These are phyloP conservation scores for Ophiostoma angusticollis DNA, from an alignment of 2,329 filamentous ascomycete genomes.

Conservation along the genomic window DNA sequence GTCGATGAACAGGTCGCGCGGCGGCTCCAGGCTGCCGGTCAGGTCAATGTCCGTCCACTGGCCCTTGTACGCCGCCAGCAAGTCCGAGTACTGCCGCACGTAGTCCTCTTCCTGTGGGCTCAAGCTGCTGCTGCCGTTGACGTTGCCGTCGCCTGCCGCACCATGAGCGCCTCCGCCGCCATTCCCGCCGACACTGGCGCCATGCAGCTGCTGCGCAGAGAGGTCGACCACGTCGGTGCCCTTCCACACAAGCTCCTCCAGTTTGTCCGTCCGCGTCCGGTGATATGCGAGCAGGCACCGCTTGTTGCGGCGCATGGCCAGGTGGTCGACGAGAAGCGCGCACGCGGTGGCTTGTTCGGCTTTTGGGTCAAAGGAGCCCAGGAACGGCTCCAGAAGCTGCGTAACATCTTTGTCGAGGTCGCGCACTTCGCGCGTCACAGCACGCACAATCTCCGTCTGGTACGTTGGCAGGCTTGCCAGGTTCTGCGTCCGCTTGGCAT, in stretches of 20 bases:
- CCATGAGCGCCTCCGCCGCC: conserved; percentile 22
- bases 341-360: conserved; percentile 75
- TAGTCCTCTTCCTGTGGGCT: conserved; percentile 97
- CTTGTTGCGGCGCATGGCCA: conserved; percentile 93
- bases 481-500: conserved; percentile 88
- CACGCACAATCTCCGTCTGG: conserved; percentile 79
- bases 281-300: conserved; percentile 92
- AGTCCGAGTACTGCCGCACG: conserved; percentile 77
- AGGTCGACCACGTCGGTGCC: conserved; percentile 72
- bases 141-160: conserved; percentile 15
- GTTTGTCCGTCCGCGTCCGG: conserved; percentile 73
- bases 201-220: conserved; percentile 40
- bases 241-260: conserved; percentile 89
- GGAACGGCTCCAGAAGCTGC: conserved; percentile 67
- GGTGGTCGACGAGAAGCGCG: conserved; percentile 80
- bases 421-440: conserved; percentile 79
- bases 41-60: conserved; percentile 98
- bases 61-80: conserved; percentile 92
- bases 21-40: conserved; percentile 84
- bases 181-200: conserved; percentile 19
- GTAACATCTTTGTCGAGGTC: conserved; percentile 81
- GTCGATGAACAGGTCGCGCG: conserved; percentile 92
- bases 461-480: conserved; percentile 80
- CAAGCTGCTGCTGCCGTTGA: conserved; percentile 54
- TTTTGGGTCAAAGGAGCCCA: conserved; percentile 73